Evolutionary conservation across 257 asterid species (phyloP).

Genomic region (Fraxinus pennsylvanica): DNA sequence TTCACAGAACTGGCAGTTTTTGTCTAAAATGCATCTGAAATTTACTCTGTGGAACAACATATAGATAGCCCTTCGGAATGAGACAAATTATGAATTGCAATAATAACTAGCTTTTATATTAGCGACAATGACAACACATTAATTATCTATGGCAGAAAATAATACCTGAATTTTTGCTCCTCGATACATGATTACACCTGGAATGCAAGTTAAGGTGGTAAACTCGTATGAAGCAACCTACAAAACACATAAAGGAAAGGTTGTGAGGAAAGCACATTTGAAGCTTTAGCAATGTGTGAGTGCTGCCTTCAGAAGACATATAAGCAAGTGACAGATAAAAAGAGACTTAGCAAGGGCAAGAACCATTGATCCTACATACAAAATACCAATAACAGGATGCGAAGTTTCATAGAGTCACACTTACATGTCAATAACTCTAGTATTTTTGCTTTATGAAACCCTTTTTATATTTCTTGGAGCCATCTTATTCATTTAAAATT

Average conservation of each 20-base stretch:
- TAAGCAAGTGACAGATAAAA: background rate
- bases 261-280: background rate
- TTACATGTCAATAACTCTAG: background rate
- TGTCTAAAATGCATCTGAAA: constrained; percentile 1
- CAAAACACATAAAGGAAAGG: constrained; percentile 23
- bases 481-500: background rate
- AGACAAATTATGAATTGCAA: background rate
- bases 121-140: too few relatives aligned
- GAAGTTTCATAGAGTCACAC: background rate
- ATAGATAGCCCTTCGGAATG: background rate
- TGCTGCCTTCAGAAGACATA: background rate
- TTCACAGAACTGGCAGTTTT: background rate
- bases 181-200: constrained; percentile 91
- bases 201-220: constrained; percentile 98
- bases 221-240: constrained; percentile 99
- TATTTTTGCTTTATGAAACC: background rate
- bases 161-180: constrained; percentile 98
- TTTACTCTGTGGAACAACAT: background rate
- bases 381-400: background rate
- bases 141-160: background rate
- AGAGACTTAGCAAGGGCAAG: background rate
- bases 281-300: constrained; percentile 12
- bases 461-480: background rate
- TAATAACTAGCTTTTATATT: background rate
- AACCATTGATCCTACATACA: background rate